Evolutionary conservation across 2,329 filamentous ascomycete genomes (phyloP).

Genomic region (Xylariaceae sp.): DNA sequence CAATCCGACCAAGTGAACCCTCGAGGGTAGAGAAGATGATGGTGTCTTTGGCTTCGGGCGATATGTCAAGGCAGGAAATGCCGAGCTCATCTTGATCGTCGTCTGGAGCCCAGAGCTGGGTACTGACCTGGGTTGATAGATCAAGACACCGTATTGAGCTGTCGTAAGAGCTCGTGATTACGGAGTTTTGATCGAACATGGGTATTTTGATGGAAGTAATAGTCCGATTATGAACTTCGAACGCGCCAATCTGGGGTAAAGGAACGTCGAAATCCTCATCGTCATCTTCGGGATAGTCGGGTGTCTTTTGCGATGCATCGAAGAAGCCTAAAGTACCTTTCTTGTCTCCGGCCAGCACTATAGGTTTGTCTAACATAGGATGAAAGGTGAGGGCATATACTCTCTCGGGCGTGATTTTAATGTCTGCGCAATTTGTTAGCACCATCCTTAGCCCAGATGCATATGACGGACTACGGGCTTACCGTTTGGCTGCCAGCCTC

Average conservation of each 20-base stretch:
- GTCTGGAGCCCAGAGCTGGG: slow-evolving; percentile 80
- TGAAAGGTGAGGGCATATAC: slow-evolving; percentile 90
- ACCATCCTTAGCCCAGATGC: not conserved
- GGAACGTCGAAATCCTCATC: slow-evolving; percentile 71
- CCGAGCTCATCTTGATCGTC: slow-evolving; percentile 75
- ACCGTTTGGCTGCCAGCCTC: slow-evolving; percentile 83
- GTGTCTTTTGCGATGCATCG: slow-evolving; percentile 76
- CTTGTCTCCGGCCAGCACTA: slow-evolving; percentile 95
- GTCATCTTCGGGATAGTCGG: slow-evolving; percentile 61
- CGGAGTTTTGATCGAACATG: slow-evolving; percentile 71
- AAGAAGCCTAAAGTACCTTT: slow-evolving; percentile 89
- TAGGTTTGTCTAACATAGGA: slow-evolving; percentile 81
- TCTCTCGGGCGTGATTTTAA: slow-evolving; percentile 89
- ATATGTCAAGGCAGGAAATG: slow-evolving; percentile 84
- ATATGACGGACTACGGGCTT: slow-evolving; percentile 39
- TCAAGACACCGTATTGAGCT: slow-evolving; percentile 89
- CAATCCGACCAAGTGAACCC: slow-evolving; percentile 81
- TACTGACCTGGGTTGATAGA: slow-evolving; percentile 77
- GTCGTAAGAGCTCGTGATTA: slow-evolving; percentile 91
- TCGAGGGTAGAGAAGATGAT: slow-evolving; percentile 89
- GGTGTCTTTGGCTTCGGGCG: slow-evolving; percentile 70
- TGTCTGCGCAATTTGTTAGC: slow-evolving; percentile 59
- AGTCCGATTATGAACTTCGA: slow-evolving; percentile 89
- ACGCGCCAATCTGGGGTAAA: slow-evolving; percentile 82
- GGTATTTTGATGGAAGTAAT: slow-evolving; percentile 86